Percentiles rank a stretch among this genome's conserved stretches.
These are phyloP conservation scores for Bipolaris bicolor DNA, from an alignment of 2,329 filamentous ascomycete species.

Conservation along the genomic window DNA sequence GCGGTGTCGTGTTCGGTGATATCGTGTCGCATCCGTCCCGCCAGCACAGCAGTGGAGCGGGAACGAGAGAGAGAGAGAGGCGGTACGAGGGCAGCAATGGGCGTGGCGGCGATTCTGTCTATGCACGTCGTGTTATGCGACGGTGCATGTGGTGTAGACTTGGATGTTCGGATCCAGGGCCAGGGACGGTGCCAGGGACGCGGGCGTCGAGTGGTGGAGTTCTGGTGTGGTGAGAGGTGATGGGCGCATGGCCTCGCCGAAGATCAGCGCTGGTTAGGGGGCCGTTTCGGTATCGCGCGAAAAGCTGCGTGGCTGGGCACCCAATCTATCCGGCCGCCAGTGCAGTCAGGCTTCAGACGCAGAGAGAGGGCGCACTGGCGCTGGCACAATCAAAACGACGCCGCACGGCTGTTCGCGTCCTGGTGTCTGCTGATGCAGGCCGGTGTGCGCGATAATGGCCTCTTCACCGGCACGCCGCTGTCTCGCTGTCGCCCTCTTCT, in stretches of 20 bases:
- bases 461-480: neutral
- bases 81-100: constrained; percentile 30
- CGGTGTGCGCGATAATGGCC: neutral
- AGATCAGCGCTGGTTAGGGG: constrained; percentile 31
- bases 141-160: constrained; percentile 35
- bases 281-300: constrained; percentile 32
- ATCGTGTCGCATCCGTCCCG: constrained; percentile 47
- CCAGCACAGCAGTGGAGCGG: constrained; percentile 32
- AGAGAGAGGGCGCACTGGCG: neutral
- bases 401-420: neutral
- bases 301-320: constrained; percentile 31
- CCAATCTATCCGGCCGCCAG: constrained; percentile 21
- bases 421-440: neutral
- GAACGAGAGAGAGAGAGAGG: constrained; percentile 21
- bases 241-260: constrained; percentile 31
- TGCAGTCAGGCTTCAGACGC: constrained; percentile 2
- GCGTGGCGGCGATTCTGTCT: constrained; percentile 29
- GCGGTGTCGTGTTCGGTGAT: constrained; percentile 33
- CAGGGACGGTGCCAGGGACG: constrained; percentile 34
- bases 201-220: constrained; percentile 32
- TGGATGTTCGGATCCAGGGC: constrained; percentile 32
- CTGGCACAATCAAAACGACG: neutral
- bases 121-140: constrained; percentile 32
- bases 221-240: constrained; percentile 34
- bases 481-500: neutral